Conservation (phyloP, 176 grass and related monocot genomes). For the Ampelocalamus luodianensis region DNA sequence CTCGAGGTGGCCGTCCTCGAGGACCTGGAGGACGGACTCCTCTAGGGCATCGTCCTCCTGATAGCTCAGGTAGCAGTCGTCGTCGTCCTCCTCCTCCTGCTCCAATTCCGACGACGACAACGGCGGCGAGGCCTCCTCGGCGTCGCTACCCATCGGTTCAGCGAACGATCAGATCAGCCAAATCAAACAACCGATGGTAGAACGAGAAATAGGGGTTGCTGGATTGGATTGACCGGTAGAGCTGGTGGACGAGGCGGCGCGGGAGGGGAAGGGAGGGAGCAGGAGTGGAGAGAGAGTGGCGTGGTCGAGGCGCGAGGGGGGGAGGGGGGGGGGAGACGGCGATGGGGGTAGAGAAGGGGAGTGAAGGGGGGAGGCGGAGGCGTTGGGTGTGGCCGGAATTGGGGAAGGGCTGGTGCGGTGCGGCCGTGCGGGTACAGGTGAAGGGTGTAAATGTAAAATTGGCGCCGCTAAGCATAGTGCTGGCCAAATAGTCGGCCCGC, state of each 20-base stretch:
- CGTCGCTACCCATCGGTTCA: slow-evolving; percentile 43
- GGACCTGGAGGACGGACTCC: slow-evolving; percentile 74
- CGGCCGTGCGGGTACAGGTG: slow-evolving; percentile 13
- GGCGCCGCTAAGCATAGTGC: neutral
- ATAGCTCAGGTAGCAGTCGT: slow-evolving; percentile 83
- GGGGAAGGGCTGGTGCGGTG: slow-evolving; percentile 24
- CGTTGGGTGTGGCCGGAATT: slow-evolving; percentile 39
- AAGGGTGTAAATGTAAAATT: slow-evolving; percentile 30
- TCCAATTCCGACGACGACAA: slow-evolving; percentile 60
- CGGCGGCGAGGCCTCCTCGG: slow-evolving; percentile 46
- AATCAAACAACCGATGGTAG: slow-evolving; percentile 21
- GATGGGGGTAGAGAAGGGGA: slow-evolving; percentile 17
- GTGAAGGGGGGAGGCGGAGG: slow-evolving; percentile 13
- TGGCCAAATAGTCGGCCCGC: too few species aligned
- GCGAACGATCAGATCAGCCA: slow-evolving; percentile 50
- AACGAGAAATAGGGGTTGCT: slow-evolving; percentile 15
- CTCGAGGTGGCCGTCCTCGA: slow-evolving; percentile 69
- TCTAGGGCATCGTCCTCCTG: slow-evolving; percentile 77
- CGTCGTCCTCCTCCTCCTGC: slow-evolving; percentile 73
- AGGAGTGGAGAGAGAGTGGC: neutral
- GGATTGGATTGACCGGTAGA: slow-evolving; percentile 36
- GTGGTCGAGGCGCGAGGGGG: neutral
- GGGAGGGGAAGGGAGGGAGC: neutral
- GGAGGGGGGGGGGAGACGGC: neutral
- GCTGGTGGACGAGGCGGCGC: neutral